A percentile compares a stretch with the other conserved stretches of the same genome.
These are phyloP conservation scores for Trichoderma hamatum DNA, from an alignment of 2,329 filamentous ascomycete genomes.

Conservation along the genomic window DNA sequence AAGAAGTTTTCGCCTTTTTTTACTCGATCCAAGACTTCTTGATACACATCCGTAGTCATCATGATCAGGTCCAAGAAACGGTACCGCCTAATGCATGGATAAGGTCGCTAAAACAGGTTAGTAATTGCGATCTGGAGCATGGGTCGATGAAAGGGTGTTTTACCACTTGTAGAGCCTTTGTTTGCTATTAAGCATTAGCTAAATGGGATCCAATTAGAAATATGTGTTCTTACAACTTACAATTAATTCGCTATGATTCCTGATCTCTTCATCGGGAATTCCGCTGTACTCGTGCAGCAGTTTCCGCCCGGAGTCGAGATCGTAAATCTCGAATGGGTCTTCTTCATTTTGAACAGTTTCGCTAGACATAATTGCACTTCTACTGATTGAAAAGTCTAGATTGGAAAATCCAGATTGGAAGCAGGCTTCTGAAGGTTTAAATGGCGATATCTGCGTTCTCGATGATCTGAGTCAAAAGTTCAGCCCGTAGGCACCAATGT, in stretches of 20 bases:
- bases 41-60: not conserved
- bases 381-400: no score
- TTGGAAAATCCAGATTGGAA: not conserved
- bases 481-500: constrained; percentile 5
- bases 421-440: not conserved
- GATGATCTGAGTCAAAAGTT: not conserved
- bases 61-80: not conserved
- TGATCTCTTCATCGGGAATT: not conserved
- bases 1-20: not conserved
- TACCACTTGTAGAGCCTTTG: not conserved
- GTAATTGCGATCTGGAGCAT: not conserved
- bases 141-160: not conserved
- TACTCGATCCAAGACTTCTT: not conserved
- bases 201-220: not conserved
- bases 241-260: not conserved
- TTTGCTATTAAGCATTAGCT: not conserved
- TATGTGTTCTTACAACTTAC: not conserved
- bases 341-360: not conserved
- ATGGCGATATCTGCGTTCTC: not conserved
- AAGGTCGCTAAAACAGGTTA: not conserved
- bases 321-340: not conserved
- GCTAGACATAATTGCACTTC: not conserved
- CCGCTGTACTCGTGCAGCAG: not conserved
- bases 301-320: not conserved
- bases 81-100: constrained; percentile 4